Evolutionary conservation across 78 protist species (phyloP).

Genomic region (Dictyostelium citrinum): DNA sequence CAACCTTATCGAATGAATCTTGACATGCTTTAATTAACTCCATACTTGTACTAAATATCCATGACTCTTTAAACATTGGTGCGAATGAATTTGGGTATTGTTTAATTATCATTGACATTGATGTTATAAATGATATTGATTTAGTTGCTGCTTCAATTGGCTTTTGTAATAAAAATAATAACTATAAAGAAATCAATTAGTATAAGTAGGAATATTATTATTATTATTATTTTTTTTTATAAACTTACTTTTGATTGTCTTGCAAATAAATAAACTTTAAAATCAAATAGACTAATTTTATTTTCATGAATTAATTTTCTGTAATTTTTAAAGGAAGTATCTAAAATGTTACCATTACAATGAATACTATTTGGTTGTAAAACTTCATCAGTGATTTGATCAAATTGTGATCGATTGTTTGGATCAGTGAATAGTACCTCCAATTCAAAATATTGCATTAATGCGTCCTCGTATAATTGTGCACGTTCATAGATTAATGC

Average conservation of each 20-base stretch:
- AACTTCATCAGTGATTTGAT: not conserved
- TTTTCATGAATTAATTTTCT: conserved; percentile 35
- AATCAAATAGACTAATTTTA: conserved; percentile 63
- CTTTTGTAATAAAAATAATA: conserved; percentile 36
- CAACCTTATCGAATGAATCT: conserved; percentile 39
- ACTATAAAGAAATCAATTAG: not conserved
- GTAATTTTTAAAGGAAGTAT: conserved; percentile 9
- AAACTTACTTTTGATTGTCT: conserved; percentile 44
- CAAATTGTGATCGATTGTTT: conserved; percentile 11
- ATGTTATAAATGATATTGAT: conserved; percentile 36
- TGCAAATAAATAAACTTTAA: conserved; percentile 58
- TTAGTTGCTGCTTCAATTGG: conserved; percentile 56
- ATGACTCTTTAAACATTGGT: conserved; percentile 43
- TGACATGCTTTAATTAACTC: conserved; percentile 71
- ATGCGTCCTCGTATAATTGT: conserved; percentile 59
- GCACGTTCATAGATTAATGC: conserved; percentile 75
- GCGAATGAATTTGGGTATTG: not conserved
- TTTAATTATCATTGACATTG: not conserved
- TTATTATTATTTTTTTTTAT: not conserved
- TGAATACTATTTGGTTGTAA: not conserved
- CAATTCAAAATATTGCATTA: conserved; percentile 65
- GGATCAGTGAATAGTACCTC: conserved; percentile 45
- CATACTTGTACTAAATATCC: conserved; percentile 20
- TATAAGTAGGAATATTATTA: not conserved
- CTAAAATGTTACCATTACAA: conserved; percentile 19